phyloP scores from a whole-genome alignment of 768 basidiomycete species.

The Clitopilus hobsonii region DNA sequence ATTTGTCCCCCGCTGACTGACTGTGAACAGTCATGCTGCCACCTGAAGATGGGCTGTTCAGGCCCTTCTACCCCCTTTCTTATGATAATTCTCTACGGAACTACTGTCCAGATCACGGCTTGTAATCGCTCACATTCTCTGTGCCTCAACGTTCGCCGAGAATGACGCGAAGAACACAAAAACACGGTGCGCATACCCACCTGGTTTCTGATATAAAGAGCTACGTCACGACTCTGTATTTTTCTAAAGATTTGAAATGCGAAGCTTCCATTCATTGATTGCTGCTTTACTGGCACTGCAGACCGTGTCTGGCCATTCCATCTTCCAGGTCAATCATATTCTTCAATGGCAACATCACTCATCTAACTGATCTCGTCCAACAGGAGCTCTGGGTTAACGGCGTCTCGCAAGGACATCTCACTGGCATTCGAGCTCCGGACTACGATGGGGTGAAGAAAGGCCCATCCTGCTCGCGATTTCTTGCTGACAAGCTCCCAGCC shows the following conservation, averaged over 20 bases:
- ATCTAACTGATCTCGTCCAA: background rate
- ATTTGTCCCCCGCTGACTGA: background rate
- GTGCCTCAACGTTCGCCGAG: background rate
- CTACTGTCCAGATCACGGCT: too few species aligned
- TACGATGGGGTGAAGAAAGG: constrained; percentile 30
- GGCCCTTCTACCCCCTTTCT: too few species aligned
- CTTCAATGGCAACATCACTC: background rate
- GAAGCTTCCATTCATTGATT: constrained; percentile 15
- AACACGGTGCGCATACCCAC: too few species aligned
- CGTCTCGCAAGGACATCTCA: constrained; percentile 34
- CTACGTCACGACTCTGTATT: too few species aligned
- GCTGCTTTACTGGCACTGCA: constrained; percentile 21
- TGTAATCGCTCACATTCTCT: background rate
- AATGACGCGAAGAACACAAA: background rate
- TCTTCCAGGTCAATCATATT: constrained; percentile 36
- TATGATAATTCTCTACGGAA: too few species aligned
- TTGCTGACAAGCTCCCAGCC: constrained; percentile 26
- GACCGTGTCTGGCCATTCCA: constrained; percentile 39
- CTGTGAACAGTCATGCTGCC: background rate
- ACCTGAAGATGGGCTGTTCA: background rate
- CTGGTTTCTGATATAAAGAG: too few species aligned
- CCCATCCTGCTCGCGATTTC: background rate
- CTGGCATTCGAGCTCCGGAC: constrained; percentile 33
- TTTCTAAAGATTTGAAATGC: constrained; percentile 18
- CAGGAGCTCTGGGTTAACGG: constrained; percentile 48